A percentile compares a stretch with the other conserved stretches of the same genome.
These are phyloP conservation scores for Gyrodon lividus DNA, from an alignment of 768 basidiomycete genomes.

Conservation along the genomic window DNA sequence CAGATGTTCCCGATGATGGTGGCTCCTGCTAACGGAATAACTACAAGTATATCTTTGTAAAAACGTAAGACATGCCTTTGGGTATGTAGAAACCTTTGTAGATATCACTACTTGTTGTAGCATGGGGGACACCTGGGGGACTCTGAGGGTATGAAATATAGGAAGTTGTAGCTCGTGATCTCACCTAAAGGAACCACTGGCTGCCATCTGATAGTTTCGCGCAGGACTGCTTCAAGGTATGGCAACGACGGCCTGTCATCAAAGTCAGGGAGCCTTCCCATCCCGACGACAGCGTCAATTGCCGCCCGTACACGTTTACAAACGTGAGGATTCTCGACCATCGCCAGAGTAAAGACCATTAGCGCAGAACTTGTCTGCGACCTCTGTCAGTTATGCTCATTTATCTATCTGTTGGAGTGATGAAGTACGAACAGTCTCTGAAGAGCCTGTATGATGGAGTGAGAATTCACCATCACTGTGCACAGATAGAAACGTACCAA, in stretches of 20 bases:
- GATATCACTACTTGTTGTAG: constrained; percentile 35
- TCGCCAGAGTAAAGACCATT: constrained; percentile 15
- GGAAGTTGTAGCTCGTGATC: neutral
- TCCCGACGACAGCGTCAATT: constrained; percentile 9
- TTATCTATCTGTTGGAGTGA: neutral
- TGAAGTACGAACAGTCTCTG: constrained; percentile 7
- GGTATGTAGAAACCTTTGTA: constrained; percentile 52
- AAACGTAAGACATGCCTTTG: constrained; percentile 30
- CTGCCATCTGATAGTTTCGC: constrained; percentile 13
- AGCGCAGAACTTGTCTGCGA: constrained; percentile 10
- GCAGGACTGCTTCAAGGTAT: constrained; percentile 12
- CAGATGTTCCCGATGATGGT: constrained; percentile 14
- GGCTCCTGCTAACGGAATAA: constrained; percentile 2
- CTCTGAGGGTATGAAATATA: neutral
- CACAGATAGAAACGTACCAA: constrained; percentile 2
- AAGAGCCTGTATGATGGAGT: neutral
- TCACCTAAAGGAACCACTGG: constrained; percentile 8
- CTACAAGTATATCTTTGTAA: neutral
- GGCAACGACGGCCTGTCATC: constrained; percentile 7
- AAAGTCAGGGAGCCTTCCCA: constrained; percentile 8
- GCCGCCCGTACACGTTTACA: constrained; percentile 10
- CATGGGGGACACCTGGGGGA: constrained; percentile 18
- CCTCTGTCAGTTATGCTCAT: neutral
- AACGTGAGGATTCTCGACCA: constrained; percentile 14
- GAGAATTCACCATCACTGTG: neutral